Conservation (phyloP, 257 asterid species). For the Nicotiana tomentosiformis region DNA sequence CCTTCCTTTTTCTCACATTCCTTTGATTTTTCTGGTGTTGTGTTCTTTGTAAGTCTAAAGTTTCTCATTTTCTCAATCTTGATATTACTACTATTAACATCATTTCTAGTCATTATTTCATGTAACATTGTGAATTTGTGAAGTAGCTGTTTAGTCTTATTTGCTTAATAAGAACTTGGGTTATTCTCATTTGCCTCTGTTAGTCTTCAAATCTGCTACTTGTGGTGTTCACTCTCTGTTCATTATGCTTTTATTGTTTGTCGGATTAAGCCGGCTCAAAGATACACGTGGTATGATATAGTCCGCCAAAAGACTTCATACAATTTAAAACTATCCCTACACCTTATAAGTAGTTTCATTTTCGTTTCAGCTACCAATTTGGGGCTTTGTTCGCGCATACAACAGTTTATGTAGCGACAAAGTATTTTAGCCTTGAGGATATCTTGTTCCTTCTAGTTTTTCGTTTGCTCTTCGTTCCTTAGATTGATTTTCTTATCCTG, state of each 20-base stretch:
- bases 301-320: too few species aligned
- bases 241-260: background rate
- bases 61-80: background rate
- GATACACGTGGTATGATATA: too few species aligned
- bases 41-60: background rate
- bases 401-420: background rate
- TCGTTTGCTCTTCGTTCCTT: background rate
- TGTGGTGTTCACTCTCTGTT: background rate
- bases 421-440: background rate
- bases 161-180: background rate
- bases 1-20: background rate
- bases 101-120: background rate
- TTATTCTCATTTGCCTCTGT: background rate
- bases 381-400: too few species aligned
- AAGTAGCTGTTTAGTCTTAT: background rate
- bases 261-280: too few species aligned
- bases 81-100: background rate
- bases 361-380: too few species aligned
- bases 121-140: background rate
- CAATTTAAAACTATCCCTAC: too few species aligned
- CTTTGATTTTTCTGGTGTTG: background rate
- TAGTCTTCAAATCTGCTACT: background rate
- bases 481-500: background rate
- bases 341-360: too few species aligned
- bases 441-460: background rate